These are phyloP conservation scores for Fusarium setosum DNA, from an alignment of 2,329 filamentous ascomycete genomes.

Conservation along the genomic window DNA sequence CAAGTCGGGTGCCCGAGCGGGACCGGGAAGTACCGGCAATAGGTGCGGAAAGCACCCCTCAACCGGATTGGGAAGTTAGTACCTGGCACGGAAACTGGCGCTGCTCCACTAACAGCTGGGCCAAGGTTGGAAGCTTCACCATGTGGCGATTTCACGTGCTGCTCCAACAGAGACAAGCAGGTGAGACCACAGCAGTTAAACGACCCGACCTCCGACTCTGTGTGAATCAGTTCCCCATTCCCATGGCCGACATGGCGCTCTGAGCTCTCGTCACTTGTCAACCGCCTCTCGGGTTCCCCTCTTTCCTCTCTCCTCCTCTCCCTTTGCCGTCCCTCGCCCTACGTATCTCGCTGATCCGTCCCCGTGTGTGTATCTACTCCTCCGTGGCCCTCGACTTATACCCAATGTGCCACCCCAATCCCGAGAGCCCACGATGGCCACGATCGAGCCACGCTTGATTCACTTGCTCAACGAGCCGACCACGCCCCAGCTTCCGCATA, in stretches of 20 bases:
- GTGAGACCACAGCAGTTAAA: slow-evolving; percentile 42
- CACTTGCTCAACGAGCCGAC: slow-evolving; percentile 71
- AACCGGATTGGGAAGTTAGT: slow-evolving; percentile 26
- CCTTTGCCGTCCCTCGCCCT: slow-evolving; percentile 3
- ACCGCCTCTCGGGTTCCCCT: slow-evolving; percentile 23
- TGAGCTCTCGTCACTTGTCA: slow-evolving; percentile 35
- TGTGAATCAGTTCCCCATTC: slow-evolving; percentile 27
- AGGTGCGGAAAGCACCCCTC: slow-evolving; percentile 21
- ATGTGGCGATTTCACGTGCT: slow-evolving; percentile 48
- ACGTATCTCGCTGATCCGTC: slow-evolving; percentile 5
- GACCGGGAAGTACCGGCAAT: slow-evolving; percentile 31
- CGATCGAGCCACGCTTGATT: slow-evolving; percentile 75
- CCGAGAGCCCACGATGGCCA: slow-evolving; percentile 64
- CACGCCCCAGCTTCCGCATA: slow-evolving; percentile 59
- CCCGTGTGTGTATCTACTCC: slow-evolving; percentile 1
- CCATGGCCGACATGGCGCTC: slow-evolving; percentile 34
- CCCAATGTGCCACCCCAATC: slow-evolving; percentile 43
- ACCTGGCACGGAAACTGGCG: slow-evolving; percentile 18
- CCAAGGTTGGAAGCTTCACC: slow-evolving; percentile 30
- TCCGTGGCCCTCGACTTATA: slow-evolving; percentile 35
- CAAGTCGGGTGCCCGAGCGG: no score
- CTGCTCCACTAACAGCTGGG: background rate
- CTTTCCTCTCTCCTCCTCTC: slow-evolving; percentile 14
- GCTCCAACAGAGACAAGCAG: slow-evolving; percentile 34
- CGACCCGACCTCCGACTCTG: slow-evolving; percentile 39